Evolutionary conservation across 1,284 basidiomycete species (phyloP).

Genomic region (Trametes versicolor): DNA sequence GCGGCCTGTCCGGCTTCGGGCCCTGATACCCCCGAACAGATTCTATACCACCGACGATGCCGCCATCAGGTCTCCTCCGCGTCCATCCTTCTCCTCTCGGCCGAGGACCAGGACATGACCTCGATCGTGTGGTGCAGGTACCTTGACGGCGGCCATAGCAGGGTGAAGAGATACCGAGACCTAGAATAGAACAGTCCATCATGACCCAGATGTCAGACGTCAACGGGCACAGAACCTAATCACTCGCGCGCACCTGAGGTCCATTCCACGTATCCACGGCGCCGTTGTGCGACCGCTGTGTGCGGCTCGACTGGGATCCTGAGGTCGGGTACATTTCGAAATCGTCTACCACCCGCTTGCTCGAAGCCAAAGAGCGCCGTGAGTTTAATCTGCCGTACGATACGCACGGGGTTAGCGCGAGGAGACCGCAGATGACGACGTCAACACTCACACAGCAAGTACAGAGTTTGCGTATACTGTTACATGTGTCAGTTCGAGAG

Average conservation of each 20-base stretch:
- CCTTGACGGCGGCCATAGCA: slow-evolving; percentile 1
- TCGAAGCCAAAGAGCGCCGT: slow-evolving; percentile 6
- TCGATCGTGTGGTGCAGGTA: background rate
- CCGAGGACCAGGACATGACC: background rate
- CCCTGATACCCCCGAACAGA: background rate
- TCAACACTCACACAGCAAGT: slow-evolving; percentile 8
- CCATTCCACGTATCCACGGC: slow-evolving; percentile 3
- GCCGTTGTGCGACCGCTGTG: slow-evolving; percentile 6
- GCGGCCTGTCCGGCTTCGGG: background rate
- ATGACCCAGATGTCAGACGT: background rate
- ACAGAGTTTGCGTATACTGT: slow-evolving; percentile 16
- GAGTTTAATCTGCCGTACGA: slow-evolving; percentile 8
- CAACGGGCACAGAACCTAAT: background rate
- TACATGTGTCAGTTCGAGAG: background rate
- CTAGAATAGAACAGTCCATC: background rate
- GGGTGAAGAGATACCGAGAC: slow-evolving; percentile 9
- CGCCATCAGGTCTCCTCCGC: background rate
- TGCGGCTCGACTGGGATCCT: slow-evolving; percentile 3
- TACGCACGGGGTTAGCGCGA: background rate
- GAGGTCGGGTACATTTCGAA: slow-evolving; percentile 19
- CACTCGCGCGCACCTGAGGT: slow-evolving; percentile 5
- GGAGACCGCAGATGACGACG: too few species aligned
- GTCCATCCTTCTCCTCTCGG: background rate
- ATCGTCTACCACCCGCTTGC: slow-evolving; percentile 16
- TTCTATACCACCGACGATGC: slow-evolving; percentile 1